Base-by-base conservation (phyloP, 768 basidiomycete genomes). In the Boletus sp. region DNA sequence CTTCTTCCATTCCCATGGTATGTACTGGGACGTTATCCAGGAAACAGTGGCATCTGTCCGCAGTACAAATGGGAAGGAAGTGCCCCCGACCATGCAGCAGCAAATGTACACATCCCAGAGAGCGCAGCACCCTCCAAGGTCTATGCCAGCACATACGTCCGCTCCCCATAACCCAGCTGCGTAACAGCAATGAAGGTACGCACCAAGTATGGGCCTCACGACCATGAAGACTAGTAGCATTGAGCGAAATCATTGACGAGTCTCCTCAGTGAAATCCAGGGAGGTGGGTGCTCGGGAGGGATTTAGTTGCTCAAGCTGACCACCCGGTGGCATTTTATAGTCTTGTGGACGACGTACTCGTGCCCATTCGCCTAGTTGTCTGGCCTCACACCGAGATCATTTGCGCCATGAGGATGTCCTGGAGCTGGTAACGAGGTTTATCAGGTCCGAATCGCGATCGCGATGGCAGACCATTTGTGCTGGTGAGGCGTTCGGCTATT, bases 1-100 rank as follows among this genome's bases (percentile, higher is more conserved):
- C 74, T 73, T 80, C 76, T 80, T 80, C 78, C 79, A 80, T 80
- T 80, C 79, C 77, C 79, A 80, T 80, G 78, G 78, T 80, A 80
- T 77, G 76, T 76, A 75, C 76, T 73, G 62, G 59, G 62, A 62
- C 60, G 48, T 64, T 44, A 55, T 61, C 67, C 64, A 68, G 63
- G 63, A 65, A 67, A 67, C 54, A 63, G 63, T 64, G 65, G 73
- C 65, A 54, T 68, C 63, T 61, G 59, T 56, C 62, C 61, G 59
- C 64, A 68, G 71, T 67, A 72, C 71, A 73, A 56, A 70, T 72
- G 73, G 69, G 69, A 70, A 61, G 57, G 72, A 76, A 72, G 74
- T 55, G 58, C 67, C 61, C 45, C 69, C 63, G 75, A 73, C 74
- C 68, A 75, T 70, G 66, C 62, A 65, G 57, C 58, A 67, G 68